Conservation (phyloP, 306 rosid species). For the Hylodesmum podocarpum region DNA sequence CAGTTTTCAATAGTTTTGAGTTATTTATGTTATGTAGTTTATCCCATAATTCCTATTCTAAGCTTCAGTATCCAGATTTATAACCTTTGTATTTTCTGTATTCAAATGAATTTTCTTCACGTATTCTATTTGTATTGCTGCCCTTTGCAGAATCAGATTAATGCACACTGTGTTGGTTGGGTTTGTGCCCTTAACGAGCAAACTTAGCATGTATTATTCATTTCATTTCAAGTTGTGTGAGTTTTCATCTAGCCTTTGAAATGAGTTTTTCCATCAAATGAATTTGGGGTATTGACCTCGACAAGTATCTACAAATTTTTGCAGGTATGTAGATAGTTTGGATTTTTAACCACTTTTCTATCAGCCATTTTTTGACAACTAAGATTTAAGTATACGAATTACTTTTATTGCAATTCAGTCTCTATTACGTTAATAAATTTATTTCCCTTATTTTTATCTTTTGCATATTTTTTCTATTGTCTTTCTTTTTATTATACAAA, state of each 20-base stretch:
- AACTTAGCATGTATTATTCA: neutral
- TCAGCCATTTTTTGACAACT: too few species aligned
- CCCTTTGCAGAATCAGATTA: conserved; percentile 8
- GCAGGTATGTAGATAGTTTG: too few species aligned
- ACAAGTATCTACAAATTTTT: neutral
- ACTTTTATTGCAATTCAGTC: too few species aligned
- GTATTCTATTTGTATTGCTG: neutral
- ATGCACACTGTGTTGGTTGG: neutral
- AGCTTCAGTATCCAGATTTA: conserved; percentile 18
- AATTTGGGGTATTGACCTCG: neutral
- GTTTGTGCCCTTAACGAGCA: conserved; percentile 26
- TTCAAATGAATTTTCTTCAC: neutral
- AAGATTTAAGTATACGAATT: too few species aligned
- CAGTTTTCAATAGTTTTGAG: conserved; percentile 6
- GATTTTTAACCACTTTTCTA: too few species aligned
- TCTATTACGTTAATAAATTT: neutral
- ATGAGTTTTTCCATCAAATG: neutral
- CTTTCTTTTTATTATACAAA: neutral
- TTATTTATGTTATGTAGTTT: conserved; percentile 25
- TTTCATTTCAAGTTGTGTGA: neutral
- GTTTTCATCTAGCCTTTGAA: neutral
- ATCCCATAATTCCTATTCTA: neutral
- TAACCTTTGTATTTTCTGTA: conserved; percentile 26
- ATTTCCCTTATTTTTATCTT: neutral
- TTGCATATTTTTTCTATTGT: neutral